Base-by-base conservation (phyloP, 2,329 filamentous ascomycete species). In the Leptographium wingfieldii region DNA sequence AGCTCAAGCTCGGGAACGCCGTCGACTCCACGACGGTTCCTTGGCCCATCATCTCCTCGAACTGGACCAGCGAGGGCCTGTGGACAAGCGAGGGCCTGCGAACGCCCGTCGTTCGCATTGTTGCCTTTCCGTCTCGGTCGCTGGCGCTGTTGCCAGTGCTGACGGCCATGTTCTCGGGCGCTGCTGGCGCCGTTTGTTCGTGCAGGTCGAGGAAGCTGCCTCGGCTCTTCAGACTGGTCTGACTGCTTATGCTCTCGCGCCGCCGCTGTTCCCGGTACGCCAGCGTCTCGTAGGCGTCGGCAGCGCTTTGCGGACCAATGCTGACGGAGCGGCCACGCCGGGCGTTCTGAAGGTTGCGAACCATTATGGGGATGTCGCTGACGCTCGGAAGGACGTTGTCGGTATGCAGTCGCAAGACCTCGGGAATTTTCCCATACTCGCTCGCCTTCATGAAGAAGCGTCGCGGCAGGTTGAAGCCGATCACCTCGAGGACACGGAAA, bases 271-370 rank as follows among this genome's bases (percentile, higher is more conserved):
- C 90, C 25, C 92, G 85, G 69, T 96, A 96, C 6, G 92, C 94
- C 56, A 99, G 78, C 25, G 91, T 90, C 75, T 99, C 94, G 73
- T 96, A 96, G 29, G 91, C 94, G 73, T 99, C 94, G 2, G 94
- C 94, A 62, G 92, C 92, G 54, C 92, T 96, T 73, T 97, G 94
- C 1, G 94, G 94, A 0, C 94, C 94, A 58, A 97, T 82, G 6
- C 91, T 96, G 40, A 97, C 84, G 38, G 91, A 87, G 57, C 94
- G 83, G 63, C 86, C 86, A 61, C 90, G 80, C 16, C 73, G 75
- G 5, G 73, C 76, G 38, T 80, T 81, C 66, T 92, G 85, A 54
- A 97, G 88, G 51, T 85, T 90, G 62, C 85, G 87, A 29, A 96
- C 79, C 69, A 96, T 84, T 38, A 83, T 81, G 3, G 92, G 90